These are phyloP conservation scores for Cercophora scortea DNA, from an alignment of 495 filamentous ascomycete species.

Conservation along the genomic window DNA sequence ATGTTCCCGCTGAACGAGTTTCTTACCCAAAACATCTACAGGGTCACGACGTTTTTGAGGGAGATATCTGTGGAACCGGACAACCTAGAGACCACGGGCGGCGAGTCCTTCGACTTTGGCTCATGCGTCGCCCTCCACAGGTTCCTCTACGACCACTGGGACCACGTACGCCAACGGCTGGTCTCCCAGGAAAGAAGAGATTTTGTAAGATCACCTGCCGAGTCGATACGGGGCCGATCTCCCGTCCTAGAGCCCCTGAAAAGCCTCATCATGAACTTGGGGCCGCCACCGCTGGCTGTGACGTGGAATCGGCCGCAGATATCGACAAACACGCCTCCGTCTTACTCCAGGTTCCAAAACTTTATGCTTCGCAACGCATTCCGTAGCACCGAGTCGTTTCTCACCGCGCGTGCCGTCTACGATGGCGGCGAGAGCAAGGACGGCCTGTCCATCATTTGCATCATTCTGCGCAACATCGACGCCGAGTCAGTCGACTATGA, in stretches of 20 bases:
- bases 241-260: conserved; percentile 45
- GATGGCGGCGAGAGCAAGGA: conserved; percentile 64
- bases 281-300: conserved; percentile 55
- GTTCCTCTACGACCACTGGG: conserved; percentile 63
- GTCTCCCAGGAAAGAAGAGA: conserved; percentile 48
- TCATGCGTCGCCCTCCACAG: conserved; percentile 57
- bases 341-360: conserved; percentile 59
- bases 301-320: conserved; percentile 56
- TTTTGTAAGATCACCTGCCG: conserved; percentile 41
- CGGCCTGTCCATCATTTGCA: conserved; percentile 56
- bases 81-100: conserved; percentile 18
- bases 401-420: conserved; percentile 55
- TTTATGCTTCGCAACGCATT: conserved; percentile 63
- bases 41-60: conserved; percentile 52
- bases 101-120: conserved; percentile 58
- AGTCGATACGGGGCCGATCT: conserved; percentile 34
- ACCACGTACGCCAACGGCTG: conserved; percentile 54
- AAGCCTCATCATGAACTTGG: conserved; percentile 53
- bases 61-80: conserved; percentile 50
- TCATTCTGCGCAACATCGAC: conserved; percentile 56
- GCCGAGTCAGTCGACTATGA: conserved; percentile 52
- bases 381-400: conserved; percentile 49
- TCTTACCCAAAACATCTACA: conserved; percentile 54
- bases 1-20: conserved; percentile 63
- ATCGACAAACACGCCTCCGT: conserved; percentile 46